Evolutionary conservation across 176 grass and related monocot genomes (phyloP), one percentile per base, ranked within the genome.

Genomic region (Puccinellia tenuiflora): DNA sequence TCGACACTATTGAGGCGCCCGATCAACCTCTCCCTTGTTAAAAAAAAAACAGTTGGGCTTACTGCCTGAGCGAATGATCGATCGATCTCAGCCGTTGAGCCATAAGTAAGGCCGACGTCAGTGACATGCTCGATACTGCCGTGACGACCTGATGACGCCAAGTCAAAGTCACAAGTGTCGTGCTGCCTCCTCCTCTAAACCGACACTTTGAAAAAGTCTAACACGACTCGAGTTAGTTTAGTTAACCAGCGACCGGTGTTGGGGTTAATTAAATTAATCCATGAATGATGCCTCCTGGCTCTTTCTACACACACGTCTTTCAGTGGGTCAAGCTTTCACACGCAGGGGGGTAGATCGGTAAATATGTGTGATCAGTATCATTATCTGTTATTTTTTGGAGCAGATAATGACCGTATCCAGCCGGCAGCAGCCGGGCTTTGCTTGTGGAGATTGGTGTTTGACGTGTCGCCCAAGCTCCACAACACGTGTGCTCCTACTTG

Each of bases 131-230:
- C 25, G 39, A 20, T 9, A 50, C 25, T 51, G 26, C 70, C 70
- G 9, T 73, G 70, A 73, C 70, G 70, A 73, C 70, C 43, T 2
- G 70, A 47, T 73, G 70, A 73, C 43, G 70, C 24, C 42, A 31
- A 47, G 70, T 50, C 70, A 73, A 73, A 73, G 43, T 73, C 70
- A 50, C 43, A 20, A 30, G 40, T 50, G 69, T 73, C 42, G 69
- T 48, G 61, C 61, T 64, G 61, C 61, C 6, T 1, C 61, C 61
- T 64, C 69, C 26, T 64, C 69, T 16, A 20, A 73, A 20, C 43
- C 7, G 25, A 30, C 4, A 73, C 43, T 5, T 28, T 46, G 25
- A 50, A 50, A 37, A 30, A 28, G 25, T 30, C 70, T 3, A 31
- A 73, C 70, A 22, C 69, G 17, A 29, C 14, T 17, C 3, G 15